A percentile compares a stretch with the other conserved stretches of the same genome.
phyloP scores from a whole-genome alignment of 192 early-diverging fungal species.

The Podila minutissima region DNA sequence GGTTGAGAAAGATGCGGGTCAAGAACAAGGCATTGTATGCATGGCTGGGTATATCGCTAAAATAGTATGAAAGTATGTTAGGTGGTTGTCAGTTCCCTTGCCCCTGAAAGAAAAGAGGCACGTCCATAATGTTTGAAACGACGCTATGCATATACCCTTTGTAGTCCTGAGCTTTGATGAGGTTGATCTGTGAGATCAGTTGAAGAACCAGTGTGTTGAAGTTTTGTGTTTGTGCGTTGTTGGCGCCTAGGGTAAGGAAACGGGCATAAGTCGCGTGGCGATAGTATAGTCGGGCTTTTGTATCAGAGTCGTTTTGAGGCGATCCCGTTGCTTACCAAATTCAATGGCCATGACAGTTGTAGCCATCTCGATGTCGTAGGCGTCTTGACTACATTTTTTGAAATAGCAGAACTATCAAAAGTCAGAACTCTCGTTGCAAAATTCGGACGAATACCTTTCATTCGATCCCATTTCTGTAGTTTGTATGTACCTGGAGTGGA shows the following conservation, averaged over 20 bases:
- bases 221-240: slow-evolving; percentile 72
- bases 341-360: slow-evolving; percentile 69
- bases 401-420: not conserved
- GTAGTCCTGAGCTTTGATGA: slow-evolving; percentile 56
- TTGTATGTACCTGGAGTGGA: slow-evolving; percentile 17
- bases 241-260: slow-evolving; percentile 56
- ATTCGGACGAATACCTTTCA: no score
- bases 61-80: not conserved
- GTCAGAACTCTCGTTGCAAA: not conserved
- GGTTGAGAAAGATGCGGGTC: slow-evolving; percentile 70
- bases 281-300: not conserved
- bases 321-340: slow-evolving; percentile 56
- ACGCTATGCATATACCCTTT: slow-evolving; percentile 37
- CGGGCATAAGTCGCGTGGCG: no score
- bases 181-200: slow-evolving; percentile 66
- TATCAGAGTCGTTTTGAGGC: not conserved
- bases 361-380: slow-evolving; percentile 76
- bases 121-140: not conserved
- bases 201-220: slow-evolving; percentile 72
- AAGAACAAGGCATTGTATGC: slow-evolving; percentile 76
- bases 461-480: no score
- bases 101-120: no score
- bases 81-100: no score
- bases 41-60: slow-evolving; percentile 67
- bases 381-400: slow-evolving; percentile 66